Evolutionary conservation across 2,329 filamentous ascomycete species (phyloP).

Genomic region (Fusarium pseudograminearum): DNA sequence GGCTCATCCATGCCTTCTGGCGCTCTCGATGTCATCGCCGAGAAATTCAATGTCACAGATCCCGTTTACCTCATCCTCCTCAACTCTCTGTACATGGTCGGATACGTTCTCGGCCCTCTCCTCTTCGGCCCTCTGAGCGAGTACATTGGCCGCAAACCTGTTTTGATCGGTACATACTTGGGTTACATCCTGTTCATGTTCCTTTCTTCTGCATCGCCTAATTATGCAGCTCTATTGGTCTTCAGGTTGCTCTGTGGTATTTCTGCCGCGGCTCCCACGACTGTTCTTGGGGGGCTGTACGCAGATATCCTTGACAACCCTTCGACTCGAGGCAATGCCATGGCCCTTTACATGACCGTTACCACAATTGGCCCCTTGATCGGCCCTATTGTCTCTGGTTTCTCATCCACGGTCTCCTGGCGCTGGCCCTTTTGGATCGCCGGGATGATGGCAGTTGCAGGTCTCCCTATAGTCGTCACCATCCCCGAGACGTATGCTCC

Average conservation of each 20-base stretch:
- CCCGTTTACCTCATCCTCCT: constrained; percentile 50
- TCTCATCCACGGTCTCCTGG: constrained; percentile 59
- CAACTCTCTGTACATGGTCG: constrained; percentile 54
- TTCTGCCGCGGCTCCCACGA: constrained; percentile 52
- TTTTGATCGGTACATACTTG: constrained; percentile 51
- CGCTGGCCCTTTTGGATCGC: constrained; percentile 58
- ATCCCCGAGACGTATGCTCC: constrained; percentile 63
- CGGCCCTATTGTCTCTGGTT: constrained; percentile 65
- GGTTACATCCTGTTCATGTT: constrained; percentile 53
- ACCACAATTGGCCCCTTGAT: constrained; percentile 55
- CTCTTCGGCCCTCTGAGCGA: constrained; percentile 54
- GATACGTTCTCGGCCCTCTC: constrained; percentile 52
- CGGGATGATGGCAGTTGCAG: constrained; percentile 46
- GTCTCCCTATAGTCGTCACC: constrained; percentile 52
- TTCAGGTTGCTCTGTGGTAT: constrained; percentile 54
- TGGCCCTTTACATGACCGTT: constrained; percentile 53
- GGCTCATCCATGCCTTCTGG: constrained; percentile 54
- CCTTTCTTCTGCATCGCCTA: constrained; percentile 56
- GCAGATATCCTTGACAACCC: constrained; percentile 52
- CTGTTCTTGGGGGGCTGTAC: constrained; percentile 52
- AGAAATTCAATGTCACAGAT: constrained; percentile 46
- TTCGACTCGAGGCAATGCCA: constrained; percentile 49
- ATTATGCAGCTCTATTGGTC: constrained; percentile 58
- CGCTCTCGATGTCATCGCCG: constrained; percentile 52
- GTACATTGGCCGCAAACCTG: constrained; percentile 51